Evolutionary conservation across 768 basidiomycete genomes (phyloP).

Genomic region (Trametes cubensis): DNA sequence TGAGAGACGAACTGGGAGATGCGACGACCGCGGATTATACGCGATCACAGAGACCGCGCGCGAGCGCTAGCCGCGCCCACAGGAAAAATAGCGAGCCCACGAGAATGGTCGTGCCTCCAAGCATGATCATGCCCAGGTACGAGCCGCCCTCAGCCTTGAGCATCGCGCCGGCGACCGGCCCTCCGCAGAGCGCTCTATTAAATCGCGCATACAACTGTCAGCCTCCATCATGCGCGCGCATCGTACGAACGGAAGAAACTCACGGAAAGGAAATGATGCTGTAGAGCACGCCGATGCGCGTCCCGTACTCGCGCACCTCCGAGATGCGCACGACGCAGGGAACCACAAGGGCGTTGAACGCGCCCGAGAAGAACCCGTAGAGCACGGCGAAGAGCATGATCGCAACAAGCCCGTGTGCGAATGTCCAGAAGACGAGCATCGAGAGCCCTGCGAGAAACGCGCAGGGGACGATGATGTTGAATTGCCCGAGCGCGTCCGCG

Average conservation of each 20-base stretch:
- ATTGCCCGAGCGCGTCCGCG: slow-evolving; percentile 66
- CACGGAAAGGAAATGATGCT: slow-evolving; percentile 70
- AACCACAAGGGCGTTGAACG: slow-evolving; percentile 67
- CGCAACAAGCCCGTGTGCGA: slow-evolving; percentile 42
- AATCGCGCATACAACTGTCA: background rate
- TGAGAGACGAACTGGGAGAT: background rate
- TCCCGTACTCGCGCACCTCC: slow-evolving; percentile 58
- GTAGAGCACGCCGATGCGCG: slow-evolving; percentile 66
- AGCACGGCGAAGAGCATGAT: slow-evolving; percentile 55
- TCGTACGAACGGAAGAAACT: slow-evolving; percentile 37
- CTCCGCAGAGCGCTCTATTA: slow-evolving; percentile 61
- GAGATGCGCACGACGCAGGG: slow-evolving; percentile 73
- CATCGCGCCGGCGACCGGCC: slow-evolving; percentile 64
- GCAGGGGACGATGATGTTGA: slow-evolving; percentile 66
- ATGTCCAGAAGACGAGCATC: slow-evolving; percentile 61
- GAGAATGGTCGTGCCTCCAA: slow-evolving; percentile 61
- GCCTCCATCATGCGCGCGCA: background rate
- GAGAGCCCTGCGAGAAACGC: slow-evolving; percentile 65
- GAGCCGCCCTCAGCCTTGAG: slow-evolving; percentile 50
- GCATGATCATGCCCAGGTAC: slow-evolving; percentile 53
- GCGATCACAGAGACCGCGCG: slow-evolving; percentile 4
- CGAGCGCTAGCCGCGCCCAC: slow-evolving; percentile 36
- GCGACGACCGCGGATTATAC: slow-evolving; percentile 4
- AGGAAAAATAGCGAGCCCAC: slow-evolving; percentile 62
- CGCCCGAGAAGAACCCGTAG: slow-evolving; percentile 69